Evolutionary conservation across 495 filamentous ascomycete genomes (phyloP).

Genomic region (Jackrogersella multiformis): DNA sequence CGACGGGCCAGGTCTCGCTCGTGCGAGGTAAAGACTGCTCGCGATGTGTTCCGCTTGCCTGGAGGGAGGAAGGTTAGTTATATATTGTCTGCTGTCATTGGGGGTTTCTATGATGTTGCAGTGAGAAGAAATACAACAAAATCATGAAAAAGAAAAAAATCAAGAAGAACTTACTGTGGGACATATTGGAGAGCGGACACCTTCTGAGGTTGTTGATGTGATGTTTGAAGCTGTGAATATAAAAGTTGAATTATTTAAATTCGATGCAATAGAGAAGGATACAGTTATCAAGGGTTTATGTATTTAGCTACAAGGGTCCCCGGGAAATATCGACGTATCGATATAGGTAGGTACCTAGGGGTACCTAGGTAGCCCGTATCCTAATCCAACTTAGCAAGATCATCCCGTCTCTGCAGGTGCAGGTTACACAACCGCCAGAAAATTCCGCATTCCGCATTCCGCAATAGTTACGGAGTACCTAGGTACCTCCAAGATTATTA

Average conservation of each 20-base stretch:
- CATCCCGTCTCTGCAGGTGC: constrained; percentile 26
- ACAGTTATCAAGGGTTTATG: too few species aligned
- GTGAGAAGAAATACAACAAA: too few species aligned
- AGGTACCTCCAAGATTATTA: neutral
- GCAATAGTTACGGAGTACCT: constrained; percentile 12
- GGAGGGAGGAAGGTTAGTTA: constrained; percentile 32
- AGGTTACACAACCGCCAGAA: neutral
- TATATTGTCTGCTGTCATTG: neutral
- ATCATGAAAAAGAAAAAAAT: too few species aligned
- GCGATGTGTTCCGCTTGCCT: constrained; percentile 95
- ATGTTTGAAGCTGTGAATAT: neutral
- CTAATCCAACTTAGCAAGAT: constrained; percentile 18
- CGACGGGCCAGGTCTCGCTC: constrained; percentile 82
- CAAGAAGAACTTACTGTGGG: constrained; percentile 60
- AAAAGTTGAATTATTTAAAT: too few species aligned
- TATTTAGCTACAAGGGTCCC: too few species aligned
- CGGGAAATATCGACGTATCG: constrained; percentile 2
- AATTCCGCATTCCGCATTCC: too few species aligned
- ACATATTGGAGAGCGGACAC: constrained; percentile 58
- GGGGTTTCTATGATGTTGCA: too few species aligned
- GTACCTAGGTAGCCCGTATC: too few species aligned
- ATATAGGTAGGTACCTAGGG: constrained; percentile 22
- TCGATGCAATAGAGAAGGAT: too few species aligned
- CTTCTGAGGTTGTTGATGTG: too few species aligned
- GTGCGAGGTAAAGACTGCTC: constrained; percentile 94